Base-by-base conservation (phyloP, 2,329 filamentous ascomycete genomes). In the Rachicladosporium sp. region DNA sequence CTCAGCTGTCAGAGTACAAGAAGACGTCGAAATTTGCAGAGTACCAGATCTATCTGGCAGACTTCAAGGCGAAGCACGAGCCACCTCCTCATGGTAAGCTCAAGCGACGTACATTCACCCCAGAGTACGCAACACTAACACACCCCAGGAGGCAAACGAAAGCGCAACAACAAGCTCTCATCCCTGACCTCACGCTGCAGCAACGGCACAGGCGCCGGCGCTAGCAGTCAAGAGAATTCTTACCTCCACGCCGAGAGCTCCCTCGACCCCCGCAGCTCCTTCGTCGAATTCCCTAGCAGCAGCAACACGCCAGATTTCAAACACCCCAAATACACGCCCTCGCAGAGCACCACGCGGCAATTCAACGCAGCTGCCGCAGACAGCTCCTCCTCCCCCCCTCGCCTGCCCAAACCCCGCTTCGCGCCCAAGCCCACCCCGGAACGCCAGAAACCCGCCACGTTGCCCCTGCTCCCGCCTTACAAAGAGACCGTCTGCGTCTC, bases 1-100 rank as follows among this genome's bases (percentile, higher is more conserved):
- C 71, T n/a, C 76, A 83, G 46, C 65, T 88, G 44, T 66, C 71
- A 35, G 74, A 81, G 48, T 89, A 89, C 59, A 88, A 88, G 57
- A 85, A 85, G 60, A 88, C 82, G 1, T 54, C 71, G 5, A 70
- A 80, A 36, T 86, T 78, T 54, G 73, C 69, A 41, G 71, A 76
- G 37, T 88, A 89, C 48, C 68, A 73, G 43, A 70, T 75, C 33
- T 91, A 91, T 55, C 64, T 89, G 13, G 71, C 75, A 27, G 82
- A 88, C 1, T 89, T 91, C 64, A 87, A 82, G 54, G 74, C 78
- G 35, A 82, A 81, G 55, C 80, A 88, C 48, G 41, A 41, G 27
- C 38, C 34, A 7, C 15, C 15, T 19, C 38, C 34, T 10, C 33
- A 10, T 13, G 33, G 15, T 19, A 19, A 19, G 15, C 6, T 11